Base-by-base conservation (phyloP, 2,329 filamentous ascomycete species). In the Beauveria caledonica region DNA sequence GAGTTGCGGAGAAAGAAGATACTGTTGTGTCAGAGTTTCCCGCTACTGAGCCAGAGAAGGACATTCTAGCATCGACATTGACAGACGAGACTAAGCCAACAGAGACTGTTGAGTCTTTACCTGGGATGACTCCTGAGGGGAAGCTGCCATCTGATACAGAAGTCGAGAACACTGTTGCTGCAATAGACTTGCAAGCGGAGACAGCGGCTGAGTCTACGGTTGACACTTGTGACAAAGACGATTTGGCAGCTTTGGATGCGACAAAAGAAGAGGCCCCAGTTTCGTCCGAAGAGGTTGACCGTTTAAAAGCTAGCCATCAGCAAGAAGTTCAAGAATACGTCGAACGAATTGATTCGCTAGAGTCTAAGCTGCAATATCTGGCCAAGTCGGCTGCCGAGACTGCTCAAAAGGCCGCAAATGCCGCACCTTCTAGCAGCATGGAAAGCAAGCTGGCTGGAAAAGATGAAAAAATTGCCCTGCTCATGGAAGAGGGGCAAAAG, bases 401-500 rank as follows among this genome's bases (percentile, higher is more conserved):
- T 0, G 90, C 94, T 1, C 88, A 86, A 68, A 84, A 85, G 65
- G 81, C 86, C 7, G 86, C 84, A 2, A 76, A 80, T n/a, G 76
- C 80, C 25, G 85, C 88, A 1, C 76, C 82, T 2, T 70, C 83
- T 0, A 88, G 88, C 6, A 89, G 86, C 60, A 61, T 79, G 1
- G 89, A 96, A 65, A 90, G 87, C 71, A 92, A 89, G 69, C 72
- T 97, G 15, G 89, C 90, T 1, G 92, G 96, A 68, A 96, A 92
- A 69, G 92, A 97, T 67, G 87, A 93, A 67, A 90, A 90, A 70
- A 95, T 97, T 67, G 90, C 92, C 3, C 77, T 92, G 51, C 77
- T 99, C 13, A 89, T 99, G 80, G 88, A 96, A 66, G 94, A 99
- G 76, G 94, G 95, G 0, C 89, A 94, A 67, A 92, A 88, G 65